phyloP scores from a whole-genome alignment of 2,329 filamentous ascomycete species.

The Botrytis deweyae region DNA sequence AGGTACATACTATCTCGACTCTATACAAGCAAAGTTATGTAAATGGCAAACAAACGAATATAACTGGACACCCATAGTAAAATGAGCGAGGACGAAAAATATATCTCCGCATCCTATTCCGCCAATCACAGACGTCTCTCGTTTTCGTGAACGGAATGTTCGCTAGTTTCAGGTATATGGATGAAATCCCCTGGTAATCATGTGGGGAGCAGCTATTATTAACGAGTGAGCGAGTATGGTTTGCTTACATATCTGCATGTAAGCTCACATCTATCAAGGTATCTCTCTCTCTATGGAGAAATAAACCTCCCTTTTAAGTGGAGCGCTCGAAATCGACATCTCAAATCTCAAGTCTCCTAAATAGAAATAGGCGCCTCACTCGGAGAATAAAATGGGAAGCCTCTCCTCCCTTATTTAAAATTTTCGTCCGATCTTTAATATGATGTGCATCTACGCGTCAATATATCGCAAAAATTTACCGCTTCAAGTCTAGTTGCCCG shows the following conservation, averaged over 20 bases:
- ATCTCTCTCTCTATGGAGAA: neutral
- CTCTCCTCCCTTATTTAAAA: neutral
- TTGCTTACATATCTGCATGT: neutral
- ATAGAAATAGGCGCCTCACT: slow-evolving; percentile 1
- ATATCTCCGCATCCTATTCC: neutral
- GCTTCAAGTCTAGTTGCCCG: neutral
- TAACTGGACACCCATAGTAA: neutral
- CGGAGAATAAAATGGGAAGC: slow-evolving; percentile 1
- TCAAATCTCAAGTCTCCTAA: neutral
- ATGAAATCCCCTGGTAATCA: neutral
- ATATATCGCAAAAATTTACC: neutral
- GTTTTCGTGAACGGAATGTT: slow-evolving; percentile 3
- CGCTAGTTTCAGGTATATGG: neutral
- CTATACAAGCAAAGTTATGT: neutral
- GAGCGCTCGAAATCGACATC: neutral
- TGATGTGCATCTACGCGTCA: neutral
- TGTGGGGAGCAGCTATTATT: neutral
- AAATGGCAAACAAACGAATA: neutral
- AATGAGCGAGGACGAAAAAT: neutral
- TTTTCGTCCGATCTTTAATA: neutral
- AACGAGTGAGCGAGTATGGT: neutral
- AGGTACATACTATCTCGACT: neutral
- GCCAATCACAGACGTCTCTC: neutral
- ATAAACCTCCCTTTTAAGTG: neutral
- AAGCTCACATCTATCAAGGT: neutral